Evolutionary conservation across 1,284 basidiomycete genomes (phyloP), one percentile per base, ranked within the genome.

Genomic region (Ganoderma resinaceum): DNA sequence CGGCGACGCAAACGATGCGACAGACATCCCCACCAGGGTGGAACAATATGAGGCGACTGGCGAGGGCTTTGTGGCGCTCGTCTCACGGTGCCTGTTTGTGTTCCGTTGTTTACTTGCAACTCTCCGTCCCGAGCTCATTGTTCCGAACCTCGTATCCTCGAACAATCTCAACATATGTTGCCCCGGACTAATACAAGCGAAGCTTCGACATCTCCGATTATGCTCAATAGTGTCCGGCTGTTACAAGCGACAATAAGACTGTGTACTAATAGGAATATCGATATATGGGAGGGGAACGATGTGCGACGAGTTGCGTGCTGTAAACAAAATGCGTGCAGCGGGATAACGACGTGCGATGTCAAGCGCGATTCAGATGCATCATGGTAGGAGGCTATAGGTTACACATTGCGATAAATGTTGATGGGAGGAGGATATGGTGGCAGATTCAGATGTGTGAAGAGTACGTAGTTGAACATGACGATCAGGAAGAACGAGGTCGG

Each of bases 401-500:
- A 69, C 72, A 70, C 61, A 72, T 70, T 65, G 73, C 70, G 66
- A 67, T 62, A 66, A 67, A 60, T 60, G 72, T 38, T 67, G 67
- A 69, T 65, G 49, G 63, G 38, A 49, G 46, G 31, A 63, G 61
- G 20, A 61, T 55, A 29, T 31, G 52, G 29, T 29, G 29, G 14
- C 26, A 29, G 14, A 29, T 26, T 52, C 52, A 31, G 14, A 53
- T 31, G 49, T 64, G 66, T 64, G 67, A 46, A 61, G 58, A 66
- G 63, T 67, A 66, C 62, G 66, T 66, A 70, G 67, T 72, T 69
- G 66, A 60, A 66, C 63, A 59, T 49, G 66, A 64, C 63, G 67
- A 66, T 69, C 64, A 65, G 65, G 68, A 71, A 35, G 71, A 68
- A 71, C 66, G 67, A 66, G 72, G 69, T 63, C 52, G 35, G 55